phyloP scores from a whole-genome alignment of 495 filamentous ascomycete species.

The Jackrogersella multiformis region DNA sequence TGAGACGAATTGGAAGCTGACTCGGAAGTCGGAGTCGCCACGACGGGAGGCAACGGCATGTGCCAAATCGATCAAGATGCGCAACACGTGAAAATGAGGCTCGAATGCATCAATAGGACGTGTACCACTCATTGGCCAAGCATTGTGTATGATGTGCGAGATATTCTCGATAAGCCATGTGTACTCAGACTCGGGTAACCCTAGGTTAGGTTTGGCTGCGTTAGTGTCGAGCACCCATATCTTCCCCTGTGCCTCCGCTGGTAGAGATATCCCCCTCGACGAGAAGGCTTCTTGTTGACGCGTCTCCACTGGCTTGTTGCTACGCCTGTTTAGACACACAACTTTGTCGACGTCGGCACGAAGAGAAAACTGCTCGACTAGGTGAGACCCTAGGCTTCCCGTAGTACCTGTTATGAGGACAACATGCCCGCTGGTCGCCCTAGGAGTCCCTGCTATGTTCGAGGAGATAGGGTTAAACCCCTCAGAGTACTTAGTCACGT shows the following conservation, averaged over 20 bases:
- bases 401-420: slow-evolving; percentile 63
- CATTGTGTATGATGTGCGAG: slow-evolving; percentile 66
- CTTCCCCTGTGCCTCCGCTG: slow-evolving; percentile 52
- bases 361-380: slow-evolving; percentile 50
- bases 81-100: slow-evolving; percentile 58
- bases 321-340: slow-evolving; percentile 59
- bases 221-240: slow-evolving; percentile 58
- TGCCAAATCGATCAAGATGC: slow-evolving; percentile 59
- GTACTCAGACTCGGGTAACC: slow-evolving; percentile 54
- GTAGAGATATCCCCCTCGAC: slow-evolving; percentile 19
- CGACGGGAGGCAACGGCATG: slow-evolving; percentile 41
- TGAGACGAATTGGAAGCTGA: slow-evolving; percentile 65
- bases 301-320: slow-evolving; percentile 19
- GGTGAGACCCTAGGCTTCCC: slow-evolving; percentile 55
- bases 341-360: slow-evolving; percentile 48
- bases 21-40: slow-evolving; percentile 25
- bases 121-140: slow-evolving; percentile 65
- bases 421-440: neutral
- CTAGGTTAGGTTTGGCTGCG: slow-evolving; percentile 53
- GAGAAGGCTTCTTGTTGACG: slow-evolving; percentile 47
- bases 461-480: neutral
- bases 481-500: neutral
- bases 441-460: neutral
- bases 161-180: slow-evolving; percentile 28
- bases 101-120: slow-evolving; percentile 57